phyloP scores from a whole-genome alignment of 2,329 filamentous ascomycete species.

The Diaporthe eres region DNA sequence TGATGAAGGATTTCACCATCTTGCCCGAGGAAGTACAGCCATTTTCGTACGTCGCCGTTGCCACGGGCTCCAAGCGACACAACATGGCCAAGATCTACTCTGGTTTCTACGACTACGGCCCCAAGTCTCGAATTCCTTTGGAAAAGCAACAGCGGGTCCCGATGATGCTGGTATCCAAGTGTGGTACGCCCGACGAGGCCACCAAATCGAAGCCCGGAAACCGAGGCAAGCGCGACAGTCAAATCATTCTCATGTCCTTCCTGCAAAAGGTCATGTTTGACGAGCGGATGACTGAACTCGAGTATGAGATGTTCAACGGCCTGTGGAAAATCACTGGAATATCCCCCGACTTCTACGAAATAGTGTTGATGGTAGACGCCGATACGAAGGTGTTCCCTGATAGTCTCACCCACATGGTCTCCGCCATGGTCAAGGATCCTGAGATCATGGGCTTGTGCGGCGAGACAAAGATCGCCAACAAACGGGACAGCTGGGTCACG shows the following conservation, averaged over 20 bases:
- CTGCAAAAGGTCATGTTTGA: constrained; percentile 99
- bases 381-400: constrained; percentile 99
- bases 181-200: constrained; percentile 90
- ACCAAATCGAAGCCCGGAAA: constrained; percentile 91
- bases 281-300: constrained; percentile 98
- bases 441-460: constrained; percentile 99
- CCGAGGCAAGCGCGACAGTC: constrained; percentile 97
- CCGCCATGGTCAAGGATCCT: constrained; percentile 98
- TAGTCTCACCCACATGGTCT: constrained; percentile 98
- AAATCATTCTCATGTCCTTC: constrained; percentile 99
- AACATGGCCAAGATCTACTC: constrained; percentile 99
- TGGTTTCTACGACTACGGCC: constrained; percentile 97
- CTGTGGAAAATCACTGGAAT: constrained; percentile 99
- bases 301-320: constrained; percentile 99
- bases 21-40: constrained; percentile 85
- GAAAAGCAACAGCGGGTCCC: constrained; percentile 97
- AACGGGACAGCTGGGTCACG: constrained; percentile 92
- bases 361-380: constrained; percentile 98
- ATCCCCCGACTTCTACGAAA: constrained; percentile 97
- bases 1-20: constrained; percentile 94
- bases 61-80: constrained; percentile 95
- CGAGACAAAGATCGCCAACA: constrained; percentile 99
- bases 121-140: constrained; percentile 80
- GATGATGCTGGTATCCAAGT: constrained; percentile 97
- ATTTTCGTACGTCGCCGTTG: constrained; percentile 97